Base-by-base conservation (phyloP, 352 stramenopile species). In the Blastocystis sp. region DNA sequence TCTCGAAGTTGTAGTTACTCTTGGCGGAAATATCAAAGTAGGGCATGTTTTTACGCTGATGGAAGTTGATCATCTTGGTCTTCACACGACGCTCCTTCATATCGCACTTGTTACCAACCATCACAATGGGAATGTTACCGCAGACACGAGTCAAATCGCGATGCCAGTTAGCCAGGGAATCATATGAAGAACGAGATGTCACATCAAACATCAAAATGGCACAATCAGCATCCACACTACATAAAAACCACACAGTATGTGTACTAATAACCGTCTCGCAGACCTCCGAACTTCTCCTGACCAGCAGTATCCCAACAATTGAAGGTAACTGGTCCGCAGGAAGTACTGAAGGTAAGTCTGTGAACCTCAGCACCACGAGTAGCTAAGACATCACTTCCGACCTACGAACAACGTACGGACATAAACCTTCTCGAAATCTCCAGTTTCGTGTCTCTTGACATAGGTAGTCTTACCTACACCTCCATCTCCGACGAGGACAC, bases 171-270 rank as follows among this genome's bases (percentile, higher is more conserved):
- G 97, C 96, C 86, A 99, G 96, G 91, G 98, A 98, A 92, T 98
- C 98, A 94, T 99, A 99, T 19, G 97, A 99, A 88, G 98, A 98
- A 89, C 97, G 95, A 80, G 94, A 98, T 12, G 97, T 99, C 57
- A 99, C 96, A 89, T 99, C 97, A 88, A 99, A 99, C 97, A 99
- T 99, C 91, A 99, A 98, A 90, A 99, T 99, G 65, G 96, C 96
- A 89, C 96, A 99, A 91, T 99, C 95, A 54, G 95, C 96, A 91
- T 98, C 95, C 90, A 99, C 98, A 92, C 88, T 88, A 81, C 85
- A 32, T 29, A 32, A 46, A 43, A n/a, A 46, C 27, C 29, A 21
- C 6, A 11, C n/a, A 88, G 42, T n/a, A 1, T 21, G 81, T 88
- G 57, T 89, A 90, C 88, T 98, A 98, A 92, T 98, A 98, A 54